Conservation (phyloP, 225 moss, liverwort and hornwort species). For the Neckera pumila region DNA sequence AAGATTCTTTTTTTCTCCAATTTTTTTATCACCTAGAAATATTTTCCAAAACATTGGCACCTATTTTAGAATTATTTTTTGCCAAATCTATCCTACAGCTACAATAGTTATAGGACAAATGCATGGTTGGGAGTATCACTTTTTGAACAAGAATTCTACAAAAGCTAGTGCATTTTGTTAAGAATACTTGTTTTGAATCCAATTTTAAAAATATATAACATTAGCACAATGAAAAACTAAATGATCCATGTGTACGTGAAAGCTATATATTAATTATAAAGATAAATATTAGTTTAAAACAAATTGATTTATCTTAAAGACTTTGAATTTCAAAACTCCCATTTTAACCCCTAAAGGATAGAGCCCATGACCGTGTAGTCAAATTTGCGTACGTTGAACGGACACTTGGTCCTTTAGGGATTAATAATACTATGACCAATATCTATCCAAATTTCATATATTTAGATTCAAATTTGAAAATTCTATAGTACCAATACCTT, state of each 20-base stretch:
- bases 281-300: not conserved
- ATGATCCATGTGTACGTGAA: not conserved
- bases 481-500: not conserved
- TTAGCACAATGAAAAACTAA: not conserved
- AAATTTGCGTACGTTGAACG: too few species aligned
- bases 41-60: fast-evolving
- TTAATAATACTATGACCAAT: not conserved
- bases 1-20: not conserved
- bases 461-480: not conserved
- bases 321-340: not conserved
- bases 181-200: not conserved
- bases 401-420: too few species aligned
- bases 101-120: not conserved
- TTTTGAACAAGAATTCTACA: not conserved
- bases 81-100: fast-evolving
- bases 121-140: fast-evolving
- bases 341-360: too few species aligned
- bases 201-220: not conserved
- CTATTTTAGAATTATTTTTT: not conserved
- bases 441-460: not conserved
- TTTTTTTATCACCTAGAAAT: not conserved
- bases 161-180: not conserved
- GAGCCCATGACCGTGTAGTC: too few species aligned
- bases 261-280: not conserved
- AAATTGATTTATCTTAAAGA: not conserved